Percentiles rank a stretch among this genome's conserved stretches.
phyloP scores from a whole-genome alignment of 345 rosid species.

The Rubroshorea leprosula region DNA sequence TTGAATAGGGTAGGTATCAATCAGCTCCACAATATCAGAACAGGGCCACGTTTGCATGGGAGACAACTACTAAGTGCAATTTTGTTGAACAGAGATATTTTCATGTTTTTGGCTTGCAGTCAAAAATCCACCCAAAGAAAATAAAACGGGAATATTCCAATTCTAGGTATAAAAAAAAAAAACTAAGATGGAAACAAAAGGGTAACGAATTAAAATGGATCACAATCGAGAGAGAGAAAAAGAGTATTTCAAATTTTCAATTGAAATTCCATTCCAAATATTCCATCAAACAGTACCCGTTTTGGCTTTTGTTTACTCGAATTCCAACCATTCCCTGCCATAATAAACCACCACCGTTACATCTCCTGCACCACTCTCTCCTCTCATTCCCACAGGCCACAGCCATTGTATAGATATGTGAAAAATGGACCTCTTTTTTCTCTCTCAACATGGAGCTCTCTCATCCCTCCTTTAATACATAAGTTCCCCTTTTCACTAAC shows the following conservation, averaged over 20 bases:
- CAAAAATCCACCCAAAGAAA: conserved; percentile 29
- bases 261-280: conserved; percentile 37
- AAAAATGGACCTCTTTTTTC: conserved; percentile 24
- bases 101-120: conserved; percentile 20
- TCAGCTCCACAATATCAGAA: too few relatives aligned
- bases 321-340: conserved; percentile 41
- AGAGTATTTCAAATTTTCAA: neutral
- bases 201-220: conserved; percentile 26
- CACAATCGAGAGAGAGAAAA: conserved; percentile 24
- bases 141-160: conserved; percentile 33
- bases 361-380: conserved; percentile 8
- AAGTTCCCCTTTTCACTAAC: conserved; percentile 31
- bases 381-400: conserved; percentile 6
- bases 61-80: too few relatives aligned
- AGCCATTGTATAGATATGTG: too few relatives aligned
- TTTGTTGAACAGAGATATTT: neutral
- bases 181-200: conserved; percentile 7
- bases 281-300: conserved; percentile 39
- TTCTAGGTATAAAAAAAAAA: conserved; percentile 17
- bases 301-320: conserved; percentile 36
- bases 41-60: too few relatives aligned
- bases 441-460: too few relatives aligned
- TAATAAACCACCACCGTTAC: conserved; percentile 17
- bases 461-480: conserved; percentile 30
- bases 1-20: too few relatives aligned